Conservation (phyloP, 2,329 filamentous ascomycete species). For the Trematosphaeria pertusa region DNA sequence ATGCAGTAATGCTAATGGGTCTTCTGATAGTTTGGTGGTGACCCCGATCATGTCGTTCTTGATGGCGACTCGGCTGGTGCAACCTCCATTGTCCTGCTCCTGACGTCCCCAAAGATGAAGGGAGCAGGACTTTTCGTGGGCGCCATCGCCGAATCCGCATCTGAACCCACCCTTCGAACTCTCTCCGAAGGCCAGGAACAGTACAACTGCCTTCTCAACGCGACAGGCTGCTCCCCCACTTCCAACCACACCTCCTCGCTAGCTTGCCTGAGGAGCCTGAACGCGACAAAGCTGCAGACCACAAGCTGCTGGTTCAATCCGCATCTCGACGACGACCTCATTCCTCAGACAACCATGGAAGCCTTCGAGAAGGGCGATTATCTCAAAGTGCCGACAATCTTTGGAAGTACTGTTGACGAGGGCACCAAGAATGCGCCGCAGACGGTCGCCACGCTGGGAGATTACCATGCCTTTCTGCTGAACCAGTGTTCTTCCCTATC, state of each 20-base stretch:
- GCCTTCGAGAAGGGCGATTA: conserved; percentile 59
- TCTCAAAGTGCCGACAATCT: conserved; percentile 61
- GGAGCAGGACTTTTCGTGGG: conserved; percentile 60
- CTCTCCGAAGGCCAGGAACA: conserved; percentile 58
- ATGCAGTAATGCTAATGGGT: conserved; percentile 1
- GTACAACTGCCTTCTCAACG: conserved; percentile 59
- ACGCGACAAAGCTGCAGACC: conserved; percentile 52
- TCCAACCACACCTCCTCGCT: conserved; percentile 52
- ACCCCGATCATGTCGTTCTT: conserved; percentile 71
- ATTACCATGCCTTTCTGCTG: conserved; percentile 64
- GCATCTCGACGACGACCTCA: conserved; percentile 59
- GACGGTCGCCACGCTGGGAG: conserved; percentile 53
- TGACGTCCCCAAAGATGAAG: conserved; percentile 55
- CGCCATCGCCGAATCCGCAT: conserved; percentile 62
- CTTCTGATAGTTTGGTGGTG: conserved; percentile 66
- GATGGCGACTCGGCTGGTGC: conserved; percentile 74
- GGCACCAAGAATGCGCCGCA: conserved; percentile 67
- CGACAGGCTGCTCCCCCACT: conserved; percentile 54
- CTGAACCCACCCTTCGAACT: conserved; percentile 58
- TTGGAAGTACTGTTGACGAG: conserved; percentile 67
- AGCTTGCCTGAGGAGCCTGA: conserved; percentile 57
- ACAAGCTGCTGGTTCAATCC: conserved; percentile 55
- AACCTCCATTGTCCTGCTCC: conserved; percentile 34
- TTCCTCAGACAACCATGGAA: conserved; percentile 57
- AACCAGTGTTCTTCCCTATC: conserved; percentile 66